Base-by-base conservation (phyloP, 495 filamentous ascomycete species). In the Penicillium lagena region DNA sequence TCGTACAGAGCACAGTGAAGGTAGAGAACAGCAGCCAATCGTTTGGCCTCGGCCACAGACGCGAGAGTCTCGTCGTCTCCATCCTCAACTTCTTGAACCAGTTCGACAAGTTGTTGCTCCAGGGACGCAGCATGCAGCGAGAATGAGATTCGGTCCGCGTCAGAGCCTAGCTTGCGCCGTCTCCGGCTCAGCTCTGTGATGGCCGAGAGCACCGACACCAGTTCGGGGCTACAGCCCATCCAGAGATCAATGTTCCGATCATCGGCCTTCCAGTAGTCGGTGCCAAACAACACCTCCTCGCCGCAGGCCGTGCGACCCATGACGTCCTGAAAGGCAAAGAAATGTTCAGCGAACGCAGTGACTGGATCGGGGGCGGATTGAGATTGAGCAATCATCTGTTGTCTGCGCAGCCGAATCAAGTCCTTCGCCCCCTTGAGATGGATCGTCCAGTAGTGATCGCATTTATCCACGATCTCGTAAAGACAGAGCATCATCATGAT, bases 271-370 rank as follows among this genome's bases (percentile, higher is more conserved):
- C 69, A 73, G 36, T 73, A 69, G 40, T 71, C 69, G 29, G 47
- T 63, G 4, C 64, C 67, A 42, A 73, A 71, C 9, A 65, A 37
- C 0, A 61, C 56, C 35, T 62, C 62, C 34, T 71, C 60, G 4
- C 60, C 69, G 48, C 69, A 73, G 9, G 69, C 69, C 11, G 69
- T 73, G 14, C 69, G 64, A 14, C 69, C 68, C 63, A 73, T 73
- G 38, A 73, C 63, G 56, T 73, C 69, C 39, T 73, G 69, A 37
- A 73, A 73, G 11, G 69, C 69, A 42, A 73, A 73, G 42, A 73
- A 73, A 10, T 60, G 60, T 45, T 73, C 69, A 1, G 64, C 62
- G 42, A 73, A 71, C 1, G 50, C 50, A 1, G 63, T 63, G 5
- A 63, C 62, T 2, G 63, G 53, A 29, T 68, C 54, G 8, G 44